Evolutionary conservation across 1,139 yeast genomes (phyloP).

Genomic region (Candida glucosophila): DNA sequence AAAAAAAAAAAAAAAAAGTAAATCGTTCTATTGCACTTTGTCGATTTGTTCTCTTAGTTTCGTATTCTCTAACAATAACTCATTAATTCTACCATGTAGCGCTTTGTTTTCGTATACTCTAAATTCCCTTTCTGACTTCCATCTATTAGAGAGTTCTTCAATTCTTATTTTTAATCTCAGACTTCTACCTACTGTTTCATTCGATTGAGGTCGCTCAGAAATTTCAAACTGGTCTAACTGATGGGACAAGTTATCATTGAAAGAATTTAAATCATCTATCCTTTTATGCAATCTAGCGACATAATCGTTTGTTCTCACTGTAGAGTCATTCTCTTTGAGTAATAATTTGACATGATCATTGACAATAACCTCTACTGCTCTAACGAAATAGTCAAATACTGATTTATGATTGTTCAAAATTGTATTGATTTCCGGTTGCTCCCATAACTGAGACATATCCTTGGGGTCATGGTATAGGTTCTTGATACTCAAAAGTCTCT

Average conservation of each 20-base stretch:
- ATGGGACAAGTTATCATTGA: slow-evolving; percentile 15
- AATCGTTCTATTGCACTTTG: slow-evolving; percentile 1
- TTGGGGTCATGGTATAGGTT: slow-evolving; percentile 1
- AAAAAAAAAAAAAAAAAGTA: slow-evolving; percentile 1
- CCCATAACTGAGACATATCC: slow-evolving; percentile 7
- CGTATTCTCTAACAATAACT: slow-evolving; percentile 48
- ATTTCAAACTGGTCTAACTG: slow-evolving; percentile 11
- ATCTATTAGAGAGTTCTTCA: slow-evolving; percentile 52
- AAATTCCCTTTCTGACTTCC: slow-evolving; percentile 68
- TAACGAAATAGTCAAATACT: slow-evolving; percentile 46
- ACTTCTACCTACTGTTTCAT: slow-evolving; percentile 17
- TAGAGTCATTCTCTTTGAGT: slow-evolving; percentile 22
- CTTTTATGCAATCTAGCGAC: slow-evolving; percentile 21
- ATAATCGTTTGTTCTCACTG: slow-evolving; percentile 12
- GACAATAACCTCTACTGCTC: slow-evolving; percentile 52
- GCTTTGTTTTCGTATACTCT: slow-evolving; percentile 52
- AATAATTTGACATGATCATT: slow-evolving; percentile 46
- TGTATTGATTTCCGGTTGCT: slow-evolving; percentile 17
- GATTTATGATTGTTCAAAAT: slow-evolving; percentile 44
- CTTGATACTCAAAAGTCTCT: slow-evolving; percentile 21
- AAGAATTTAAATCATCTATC: slow-evolving; percentile 20
- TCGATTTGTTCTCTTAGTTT: slow-evolving; percentile 19
- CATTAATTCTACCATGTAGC: slow-evolving; percentile 41
- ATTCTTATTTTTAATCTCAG: slow-evolving; percentile 44
- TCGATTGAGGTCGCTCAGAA: slow-evolving; percentile 3